Conservation (phyloP, 1,284 basidiomycete genomes). For the Boletus sp. region DNA sequence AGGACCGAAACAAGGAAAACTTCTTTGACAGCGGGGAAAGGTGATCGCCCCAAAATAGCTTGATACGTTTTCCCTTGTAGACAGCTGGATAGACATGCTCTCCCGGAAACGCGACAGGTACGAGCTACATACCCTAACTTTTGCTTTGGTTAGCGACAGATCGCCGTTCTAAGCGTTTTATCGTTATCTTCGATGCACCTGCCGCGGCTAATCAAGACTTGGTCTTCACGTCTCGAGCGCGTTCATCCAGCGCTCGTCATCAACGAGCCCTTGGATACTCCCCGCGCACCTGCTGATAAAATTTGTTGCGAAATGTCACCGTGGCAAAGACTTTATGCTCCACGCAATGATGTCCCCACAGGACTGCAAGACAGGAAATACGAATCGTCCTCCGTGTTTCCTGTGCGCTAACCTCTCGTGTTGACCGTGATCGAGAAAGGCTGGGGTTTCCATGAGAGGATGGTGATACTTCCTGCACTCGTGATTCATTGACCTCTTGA, state of each 20-base stretch:
- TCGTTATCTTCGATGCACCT: conserved; percentile 6
- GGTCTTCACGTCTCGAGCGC: too few relatives aligned
- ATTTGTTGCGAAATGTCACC: too few relatives aligned
- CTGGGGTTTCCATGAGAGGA: too few relatives aligned
- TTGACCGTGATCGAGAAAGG: conserved; percentile 11
- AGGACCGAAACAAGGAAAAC: not conserved
- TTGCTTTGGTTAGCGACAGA: not conserved
- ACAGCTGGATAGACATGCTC: conserved; percentile 1
- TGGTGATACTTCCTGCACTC: too few relatives aligned
- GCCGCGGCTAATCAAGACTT: too few relatives aligned
- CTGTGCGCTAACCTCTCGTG: not conserved
- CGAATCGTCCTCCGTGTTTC: not conserved
- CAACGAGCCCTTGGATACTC: conserved; percentile 5
- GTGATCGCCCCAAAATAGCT: too few relatives aligned
- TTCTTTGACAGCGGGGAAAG: not conserved
- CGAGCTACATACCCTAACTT: not conserved
- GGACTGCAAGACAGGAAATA: conserved; percentile 3
- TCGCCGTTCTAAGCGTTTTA: not conserved
- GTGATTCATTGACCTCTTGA: too few relatives aligned
- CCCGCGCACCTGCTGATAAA: too few relatives aligned
- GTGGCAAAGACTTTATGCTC: too few relatives aligned
- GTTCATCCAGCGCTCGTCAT: conserved; percentile 7
- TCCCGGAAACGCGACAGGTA: not conserved
- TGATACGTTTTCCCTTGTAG: conserved; percentile 9
- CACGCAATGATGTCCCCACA: not conserved